These are phyloP conservation scores for Toxoplasma gondii DNA, from an alignment of 169 alveolate species.

Conservation along the genomic window DNA sequence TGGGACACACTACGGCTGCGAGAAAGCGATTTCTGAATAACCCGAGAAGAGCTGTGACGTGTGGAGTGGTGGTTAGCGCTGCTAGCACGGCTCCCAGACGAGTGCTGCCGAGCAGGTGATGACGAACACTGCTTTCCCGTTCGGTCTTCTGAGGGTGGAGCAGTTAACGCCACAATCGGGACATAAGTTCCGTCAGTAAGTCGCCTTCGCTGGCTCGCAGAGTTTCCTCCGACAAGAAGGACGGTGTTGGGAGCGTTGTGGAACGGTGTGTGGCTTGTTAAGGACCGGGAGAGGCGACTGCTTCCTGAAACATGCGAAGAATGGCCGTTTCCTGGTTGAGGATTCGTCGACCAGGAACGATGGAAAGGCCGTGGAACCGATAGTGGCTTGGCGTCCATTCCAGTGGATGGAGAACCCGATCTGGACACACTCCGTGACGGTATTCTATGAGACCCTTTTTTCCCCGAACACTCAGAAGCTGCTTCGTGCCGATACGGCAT, in stretches of 20 bases:
- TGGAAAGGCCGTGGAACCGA: neutral
- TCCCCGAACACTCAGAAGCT: neutral
- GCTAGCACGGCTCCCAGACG: neutral
- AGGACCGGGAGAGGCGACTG: neutral
- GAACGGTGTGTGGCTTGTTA: neutral
- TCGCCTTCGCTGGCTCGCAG: neutral
- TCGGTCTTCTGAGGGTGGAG: neutral
- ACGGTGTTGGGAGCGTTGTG: neutral
- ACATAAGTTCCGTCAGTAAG: neutral
- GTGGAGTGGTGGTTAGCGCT: neutral
- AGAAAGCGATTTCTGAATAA: neutral
- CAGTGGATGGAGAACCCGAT: neutral
- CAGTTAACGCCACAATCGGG: neutral
- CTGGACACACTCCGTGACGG: neutral
- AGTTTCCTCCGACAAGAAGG: neutral
- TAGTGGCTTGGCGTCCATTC: neutral
- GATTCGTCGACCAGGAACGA: neutral
- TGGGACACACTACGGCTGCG: neutral
- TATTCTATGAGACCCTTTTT: neutral
- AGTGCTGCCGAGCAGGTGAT: neutral
- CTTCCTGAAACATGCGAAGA: neutral
- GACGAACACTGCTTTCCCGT: neutral
- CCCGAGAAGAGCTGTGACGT: neutral
- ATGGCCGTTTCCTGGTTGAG: neutral
- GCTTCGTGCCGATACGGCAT: neutral